Conservation (phyloP, 441 rosid species). For the California macrophylla region DNA sequence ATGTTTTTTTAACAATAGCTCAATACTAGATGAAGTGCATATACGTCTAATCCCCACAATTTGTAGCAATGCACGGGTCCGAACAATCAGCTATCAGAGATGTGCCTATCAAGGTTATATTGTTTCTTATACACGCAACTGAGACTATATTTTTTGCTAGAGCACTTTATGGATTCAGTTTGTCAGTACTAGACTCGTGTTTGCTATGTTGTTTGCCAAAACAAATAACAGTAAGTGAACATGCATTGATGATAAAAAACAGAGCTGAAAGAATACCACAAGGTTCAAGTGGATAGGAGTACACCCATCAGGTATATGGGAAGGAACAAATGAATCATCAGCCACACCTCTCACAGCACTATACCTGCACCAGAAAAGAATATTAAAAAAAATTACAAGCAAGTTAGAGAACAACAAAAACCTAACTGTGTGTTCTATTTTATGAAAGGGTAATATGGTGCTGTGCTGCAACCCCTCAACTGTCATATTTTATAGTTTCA, state of each 20-base stretch:
- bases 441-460: background rate
- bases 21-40: background rate
- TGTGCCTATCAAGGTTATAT: background rate
- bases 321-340: slow-evolving; percentile 29
- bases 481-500: too few species aligned
- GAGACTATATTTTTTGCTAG: background rate
- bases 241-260: background rate
- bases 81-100: background rate
- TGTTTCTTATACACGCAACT: background rate
- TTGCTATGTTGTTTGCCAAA: background rate
- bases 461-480: background rate
- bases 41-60: background rate
- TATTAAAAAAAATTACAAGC: background rate
- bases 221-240: background rate
- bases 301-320: slow-evolving; percentile 50
- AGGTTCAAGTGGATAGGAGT: slow-evolving; percentile 74
- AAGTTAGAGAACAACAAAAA: slow-evolving; percentile 8
- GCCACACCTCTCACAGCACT: slow-evolving; percentile 40
- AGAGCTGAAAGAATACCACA: slow-evolving; percentile 44
- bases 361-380: slow-evolving; percentile 42
- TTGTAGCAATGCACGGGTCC: background rate
- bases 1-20: background rate
- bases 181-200: background rate
- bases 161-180: background rate
- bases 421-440: background rate